A percentile compares a stretch with the other conserved stretches of the same genome.
phyloP scores from a whole-genome alignment of 108 stramenopile genomes.

The Conticribra weissflogii region DNA sequence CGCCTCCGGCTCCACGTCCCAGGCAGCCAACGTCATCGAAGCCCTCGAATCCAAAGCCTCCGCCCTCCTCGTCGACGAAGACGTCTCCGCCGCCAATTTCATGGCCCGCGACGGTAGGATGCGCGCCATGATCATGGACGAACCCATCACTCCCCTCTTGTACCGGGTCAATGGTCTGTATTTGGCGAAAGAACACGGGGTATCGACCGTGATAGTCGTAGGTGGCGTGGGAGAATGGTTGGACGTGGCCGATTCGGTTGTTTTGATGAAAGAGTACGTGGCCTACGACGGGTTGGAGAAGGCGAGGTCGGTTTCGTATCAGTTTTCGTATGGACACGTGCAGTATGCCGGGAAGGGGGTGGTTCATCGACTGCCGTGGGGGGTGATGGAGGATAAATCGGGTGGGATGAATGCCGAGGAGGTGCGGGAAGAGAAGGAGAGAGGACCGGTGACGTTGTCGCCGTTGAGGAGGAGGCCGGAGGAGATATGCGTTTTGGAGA shows the following conservation, averaged over 20 bases:
- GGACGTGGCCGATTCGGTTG: constrained; percentile 90
- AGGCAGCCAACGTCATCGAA: constrained; percentile 92
- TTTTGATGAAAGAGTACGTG: constrained; percentile 90
- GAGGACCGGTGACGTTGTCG: constrained; percentile 50
- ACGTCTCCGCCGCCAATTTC: constrained; percentile 95
- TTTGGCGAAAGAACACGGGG: constrained; percentile 57
- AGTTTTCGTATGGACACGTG: constrained; percentile 90
- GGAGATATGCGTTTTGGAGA: constrained; percentile 14
- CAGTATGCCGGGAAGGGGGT: constrained; percentile 91
- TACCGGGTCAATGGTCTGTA: constrained; percentile 87
- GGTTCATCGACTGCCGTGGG: constrained; percentile 88
- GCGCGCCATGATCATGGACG: constrained; percentile 92
- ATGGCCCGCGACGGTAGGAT: constrained; percentile 95
- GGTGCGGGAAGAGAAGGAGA: constrained; percentile 47
- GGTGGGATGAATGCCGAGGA: not conserved
- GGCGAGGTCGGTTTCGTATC: constrained; percentile 77
- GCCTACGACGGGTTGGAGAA: constrained; percentile 83
- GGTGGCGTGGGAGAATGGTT: constrained; percentile 98
- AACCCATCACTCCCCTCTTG: constrained; percentile 94
- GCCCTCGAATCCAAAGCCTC: constrained; percentile 87
- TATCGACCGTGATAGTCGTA: constrained; percentile 94
- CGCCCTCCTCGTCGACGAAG: constrained; percentile 91
- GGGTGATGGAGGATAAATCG: constrained; percentile 32
- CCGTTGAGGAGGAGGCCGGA: constrained; percentile 48
- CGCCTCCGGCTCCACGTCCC: constrained; percentile 91